Evolutionary conservation across 257 asterid genomes (phyloP), one percentile per base, ranked within the genome.

Genomic region (Vinca minor): DNA sequence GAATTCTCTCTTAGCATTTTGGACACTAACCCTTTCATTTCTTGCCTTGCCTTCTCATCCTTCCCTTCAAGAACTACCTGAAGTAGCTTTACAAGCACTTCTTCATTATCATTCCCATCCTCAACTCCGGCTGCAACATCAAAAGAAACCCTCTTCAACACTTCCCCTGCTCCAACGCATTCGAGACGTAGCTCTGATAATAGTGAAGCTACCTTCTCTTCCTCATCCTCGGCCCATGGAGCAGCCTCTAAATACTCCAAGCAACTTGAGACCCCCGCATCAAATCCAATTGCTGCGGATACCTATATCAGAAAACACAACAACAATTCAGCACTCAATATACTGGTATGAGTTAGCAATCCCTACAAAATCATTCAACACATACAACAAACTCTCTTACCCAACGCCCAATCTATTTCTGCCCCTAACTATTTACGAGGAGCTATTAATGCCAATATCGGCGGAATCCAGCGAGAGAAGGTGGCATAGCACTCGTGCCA

Each of bases 191-290:
- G 86, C 78, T 92, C 97, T 12, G 96, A 87, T 71, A 92, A 67
- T 15, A 92, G 76, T 10, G 96, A 80, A 56, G 98, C 86, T 35
- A 89, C 96, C 77, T 89, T 85, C 72, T 89, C 94, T 66, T 92
- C 98, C 65, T 92, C 98, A 17, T 92, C 96, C 77, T 92, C 97
- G 4, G 95, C 84, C 98, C 98, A 92, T 5, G 98, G 98, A 63
- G 96, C 95, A 39, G 97, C 97, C 80, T 92, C 98, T 68, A 92
- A 82, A 81, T 84, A 92, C 80, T 88, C 98, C 82, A 91, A 76
- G 78, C 96, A 91, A 5, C 94, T 83, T 21, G 81, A 71, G 10
- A 92, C 96, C 18, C 98, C 97, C 1, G 95, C 97, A 65, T 92
- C 95, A 55, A 92, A 92, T 55, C 96, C 98, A 52, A 92, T 89